Evolutionary conservation across 257 asterid genomes (phyloP).

Genomic region (Scutellaria minor): DNA sequence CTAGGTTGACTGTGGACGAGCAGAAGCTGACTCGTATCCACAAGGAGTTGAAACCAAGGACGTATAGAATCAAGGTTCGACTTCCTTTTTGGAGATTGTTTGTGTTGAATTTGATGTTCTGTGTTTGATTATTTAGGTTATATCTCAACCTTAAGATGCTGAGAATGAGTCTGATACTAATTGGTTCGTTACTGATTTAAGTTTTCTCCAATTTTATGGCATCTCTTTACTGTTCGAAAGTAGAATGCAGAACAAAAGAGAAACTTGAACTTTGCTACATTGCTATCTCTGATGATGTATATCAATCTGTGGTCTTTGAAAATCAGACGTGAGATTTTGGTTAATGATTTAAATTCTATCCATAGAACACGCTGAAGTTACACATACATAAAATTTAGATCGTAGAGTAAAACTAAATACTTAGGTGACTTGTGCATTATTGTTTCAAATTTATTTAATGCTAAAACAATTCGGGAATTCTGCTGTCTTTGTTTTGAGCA

Average conservation of each 20-base stretch:
- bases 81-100: not conserved
- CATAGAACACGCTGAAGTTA: not conserved
- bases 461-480: not conserved
- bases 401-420: conserved; percentile 15
- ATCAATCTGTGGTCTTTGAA: not conserved
- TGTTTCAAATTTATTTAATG: not conserved
- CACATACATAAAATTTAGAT: not conserved
- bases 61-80: conserved; percentile 83
- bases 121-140: conserved; percentile 13
- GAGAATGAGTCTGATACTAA: conserved; percentile 8
- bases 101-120: not conserved
- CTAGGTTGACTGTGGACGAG: conserved; percentile 76
- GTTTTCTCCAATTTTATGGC: not conserved
- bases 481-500: conserved; percentile 4
- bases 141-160: not conserved
- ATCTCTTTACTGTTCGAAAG: not conserved
- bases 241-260: not conserved
- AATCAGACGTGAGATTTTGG: not conserved
- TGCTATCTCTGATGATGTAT: not conserved
- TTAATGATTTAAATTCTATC: not conserved
- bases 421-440: not conserved
- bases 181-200: not conserved
- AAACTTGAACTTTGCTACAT: not conserved
- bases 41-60: conserved; percentile 86
- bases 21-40: conserved; percentile 63